These are phyloP conservation scores for Komagataella phaffii DNA, from an alignment of 805 yeast genomes.

Conservation along the genomic window DNA sequence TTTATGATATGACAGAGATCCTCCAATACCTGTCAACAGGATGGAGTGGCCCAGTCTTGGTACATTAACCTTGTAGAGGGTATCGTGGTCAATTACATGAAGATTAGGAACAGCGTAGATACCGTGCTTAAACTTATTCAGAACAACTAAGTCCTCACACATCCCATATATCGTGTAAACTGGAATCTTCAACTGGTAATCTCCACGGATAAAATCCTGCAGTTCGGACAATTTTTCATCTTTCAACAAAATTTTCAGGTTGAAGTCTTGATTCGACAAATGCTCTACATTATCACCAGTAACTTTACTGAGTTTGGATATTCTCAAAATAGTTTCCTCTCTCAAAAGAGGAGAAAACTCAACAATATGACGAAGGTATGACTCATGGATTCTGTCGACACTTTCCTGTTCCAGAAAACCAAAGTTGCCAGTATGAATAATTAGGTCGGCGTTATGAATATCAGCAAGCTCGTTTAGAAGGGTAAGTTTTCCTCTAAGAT, in stretches of 20 bases:
- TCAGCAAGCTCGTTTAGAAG: constrained; percentile 34
- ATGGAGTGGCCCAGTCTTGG: constrained; percentile 25
- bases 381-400: constrained; percentile 38
- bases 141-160: constrained; percentile 57
- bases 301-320: constrained; percentile 36
- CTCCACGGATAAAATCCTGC: constrained; percentile 31
- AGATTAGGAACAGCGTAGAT: constrained; percentile 41
- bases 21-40: constrained; percentile 60
- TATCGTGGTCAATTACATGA: constrained; percentile 45
- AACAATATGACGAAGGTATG: constrained; percentile 49
- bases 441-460: constrained; percentile 30
- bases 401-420: constrained; percentile 60
- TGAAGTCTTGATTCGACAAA: constrained; percentile 21
- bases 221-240: constrained; percentile 36
- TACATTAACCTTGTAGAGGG: constrained; percentile 27
- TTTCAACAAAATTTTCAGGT: constrained; percentile 19
- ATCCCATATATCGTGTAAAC: constrained; percentile 72
- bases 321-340: constrained; percentile 30
- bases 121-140: constrained; percentile 48
- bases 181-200: constrained; percentile 33
- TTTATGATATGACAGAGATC: constrained; percentile 51
- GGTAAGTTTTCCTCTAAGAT: constrained; percentile 39
- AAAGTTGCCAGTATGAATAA: constrained; percentile 67
- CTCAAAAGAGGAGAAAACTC: constrained; percentile 51
- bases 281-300: constrained; percentile 26